A percentile compares a stretch with the other conserved stretches of the same genome.
phyloP scores from a whole-genome alignment of 1,284 basidiomycete species.

The Sporisorium scitamineum region DNA sequence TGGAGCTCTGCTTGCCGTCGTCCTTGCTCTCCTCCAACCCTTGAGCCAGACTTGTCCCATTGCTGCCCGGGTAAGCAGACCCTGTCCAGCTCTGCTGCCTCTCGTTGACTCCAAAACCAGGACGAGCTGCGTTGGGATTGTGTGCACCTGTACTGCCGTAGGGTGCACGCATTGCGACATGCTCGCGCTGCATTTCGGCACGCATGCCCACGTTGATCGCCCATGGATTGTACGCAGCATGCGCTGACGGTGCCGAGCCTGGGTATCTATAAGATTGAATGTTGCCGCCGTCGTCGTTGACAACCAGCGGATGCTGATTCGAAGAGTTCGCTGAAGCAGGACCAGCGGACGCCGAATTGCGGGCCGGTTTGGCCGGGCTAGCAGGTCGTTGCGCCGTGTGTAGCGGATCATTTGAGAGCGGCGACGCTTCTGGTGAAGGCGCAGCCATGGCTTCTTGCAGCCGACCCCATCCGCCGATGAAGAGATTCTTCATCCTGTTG shows the following conservation, averaged over 20 bases:
- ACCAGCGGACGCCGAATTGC: not conserved
- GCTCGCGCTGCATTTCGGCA: constrained; percentile 47
- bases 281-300: not conserved
- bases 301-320: constrained; percentile 5
- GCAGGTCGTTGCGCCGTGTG: constrained; percentile 2
- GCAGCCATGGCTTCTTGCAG: constrained; percentile 52
- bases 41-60: not conserved
- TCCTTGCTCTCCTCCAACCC: constrained; percentile 1
- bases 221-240: constrained; percentile 40
- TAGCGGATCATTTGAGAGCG: not conserved
- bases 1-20: constrained; percentile 3
- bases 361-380: constrained; percentile 13
- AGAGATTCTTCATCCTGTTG: constrained; percentile 51
- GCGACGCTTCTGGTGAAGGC: constrained; percentile 21
- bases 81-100: constrained; percentile 25
- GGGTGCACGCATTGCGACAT: constrained; percentile 31
- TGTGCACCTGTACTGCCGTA: not conserved
- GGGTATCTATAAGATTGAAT: not conserved
- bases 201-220: constrained; percentile 23
- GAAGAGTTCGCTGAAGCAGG: not conserved
- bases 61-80: not conserved
- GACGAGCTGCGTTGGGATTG: not conserved
- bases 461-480: constrained; percentile 57
- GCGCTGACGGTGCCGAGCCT: not conserved
- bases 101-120: not conserved